Base-by-base conservation (phyloP, 148 eudicot species). In the Vaccinium macrocarpon region DNA sequence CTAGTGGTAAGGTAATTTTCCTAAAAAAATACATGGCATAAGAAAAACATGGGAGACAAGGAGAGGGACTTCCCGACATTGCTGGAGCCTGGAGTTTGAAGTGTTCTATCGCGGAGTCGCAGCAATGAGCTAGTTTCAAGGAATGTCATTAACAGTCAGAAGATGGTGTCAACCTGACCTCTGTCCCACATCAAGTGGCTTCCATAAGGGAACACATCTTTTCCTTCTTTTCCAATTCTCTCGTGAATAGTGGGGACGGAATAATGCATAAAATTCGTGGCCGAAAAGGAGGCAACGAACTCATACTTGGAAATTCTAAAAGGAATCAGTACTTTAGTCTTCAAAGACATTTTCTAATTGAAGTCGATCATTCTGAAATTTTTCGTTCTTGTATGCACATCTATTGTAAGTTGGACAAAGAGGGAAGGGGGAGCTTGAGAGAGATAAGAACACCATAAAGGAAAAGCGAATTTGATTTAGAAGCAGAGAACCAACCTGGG, bases 401-500 rank as follows among this genome's bases (percentile, higher is more conserved):
- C 8, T 53, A 56, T 29, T 79, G 57, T 78, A 61, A 83, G 50
- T 59, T 61, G n/a, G 14, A 64, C 23, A 61, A 83, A 32, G 14
- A 5, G 71, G n/a, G 71, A 66, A 19, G 8, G 5, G 0, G 50
- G 53, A 70, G 19, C 68, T n/a, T 21, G 35, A 12, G 68, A 32
- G 32, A 51, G 68, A 84, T 14, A 29, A 84, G 55, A 9, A 23
- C 3, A 14, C 52, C n/a, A 66, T 16, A 79, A 18, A 19, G 13
- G 57, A 80, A 38, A 61, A 32, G 76, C 49, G 29, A 74, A 18
- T 72, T 11, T 25, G 14, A 74, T 56, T 82, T 64, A 53, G 72
- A 74, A 48, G n/a, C n/a, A n/a, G n/a, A 87, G 72, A 83, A 84
- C 93, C 71, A 88, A 97, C 99, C 99, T 95, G 87, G 96, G 86